Evolutionary conservation across 768 basidiomycete species (phyloP), one percentile per base, ranked within the genome.

Genomic region (Boletus eberwhitei): DNA sequence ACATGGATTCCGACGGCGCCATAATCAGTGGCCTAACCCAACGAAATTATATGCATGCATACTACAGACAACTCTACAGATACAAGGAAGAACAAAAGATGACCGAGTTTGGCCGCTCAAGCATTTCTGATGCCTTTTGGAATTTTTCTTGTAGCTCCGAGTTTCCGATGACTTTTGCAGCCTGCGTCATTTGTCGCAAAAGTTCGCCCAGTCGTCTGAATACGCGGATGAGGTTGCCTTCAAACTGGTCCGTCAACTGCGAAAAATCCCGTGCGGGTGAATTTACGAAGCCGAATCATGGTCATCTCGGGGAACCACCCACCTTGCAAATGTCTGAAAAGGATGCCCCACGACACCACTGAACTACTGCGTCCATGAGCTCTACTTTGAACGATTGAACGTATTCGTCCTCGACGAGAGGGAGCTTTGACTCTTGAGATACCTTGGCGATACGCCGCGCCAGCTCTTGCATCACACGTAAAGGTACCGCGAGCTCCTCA

Each of bases 241-340:
- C 97, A 62, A 98, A 99, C 56, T 94, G 90, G 69, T 96, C 94
- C 6, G 93, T 93, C 65, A 95, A 79, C 95, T 97, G 67, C 17
- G 16, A 37, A 50, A 14, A 35, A 34, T 8, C 11, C 9, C 31
- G 31, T 32, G 31, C 9, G 1, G 31, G 32, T 53, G 21, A 61
- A 50, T 41, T 26, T 32, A 32, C 50, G 11, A 17, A 48, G 37
- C 34, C 22, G 8, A 49, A 16, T 41, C 34, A 16, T 24, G 19
- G 17, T 12, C 8, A 17, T 48, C 16, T 40, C 4, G 19, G 41
- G 6, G 17, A 12, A 32, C 19, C n/a, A 59, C 54, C 9, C 38
- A 90, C 95, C 84, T 97, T 97, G 82, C 91, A 93, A 52, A 98
- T 93, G 24, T 99, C 96, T 1, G 89, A 78, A 73, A 99, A 99